Conservation (phyloP, 495 filamentous ascomycete species). For the Lophiostoma macrostomum region DNA sequence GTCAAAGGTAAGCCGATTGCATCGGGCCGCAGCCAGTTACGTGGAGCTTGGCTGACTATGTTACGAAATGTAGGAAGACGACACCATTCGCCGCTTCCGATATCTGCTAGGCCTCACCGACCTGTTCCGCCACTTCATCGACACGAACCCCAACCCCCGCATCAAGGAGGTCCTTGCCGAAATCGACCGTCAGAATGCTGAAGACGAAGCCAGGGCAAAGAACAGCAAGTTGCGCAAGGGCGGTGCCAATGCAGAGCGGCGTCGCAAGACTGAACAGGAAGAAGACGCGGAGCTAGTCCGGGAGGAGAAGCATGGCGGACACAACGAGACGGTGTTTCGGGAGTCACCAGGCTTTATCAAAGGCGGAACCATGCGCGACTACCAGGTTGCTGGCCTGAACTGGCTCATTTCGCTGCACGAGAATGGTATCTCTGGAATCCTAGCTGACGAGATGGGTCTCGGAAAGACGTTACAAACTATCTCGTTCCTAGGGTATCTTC, state of each 20-base stretch:
- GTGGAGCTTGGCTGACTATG: neutral
- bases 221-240: conserved; percentile 74
- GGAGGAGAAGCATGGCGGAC: conserved; percentile 83
- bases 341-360: conserved; percentile 88
- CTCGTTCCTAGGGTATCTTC: conserved; percentile 88
- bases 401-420: conserved; percentile 99
- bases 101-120: conserved; percentile 96
- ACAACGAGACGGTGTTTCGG: conserved; percentile 83
- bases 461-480: conserved; percentile 93
- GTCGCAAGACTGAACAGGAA: conserved; percentile 90
- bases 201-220: conserved; percentile 63
- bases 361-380: conserved; percentile 87
- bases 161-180: conserved; percentile 89
- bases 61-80: conserved; percentile 68
- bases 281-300: conserved; percentile 94
- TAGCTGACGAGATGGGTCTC: conserved; percentile 96
- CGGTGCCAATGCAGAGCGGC: conserved; percentile 75
- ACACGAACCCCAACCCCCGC: conserved; percentile 87
- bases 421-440: conserved; percentile 96
- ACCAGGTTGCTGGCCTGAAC: conserved; percentile 90
- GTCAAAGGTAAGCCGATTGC: conserved; percentile 65
- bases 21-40: neutral
- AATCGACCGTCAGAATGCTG: conserved; percentile 87
- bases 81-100: conserved; percentile 89
- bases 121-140: conserved; percentile 98